Evolutionary conservation across 2,329 filamentous ascomycete species (phyloP), one percentile per base, ranked within the genome.

Genomic region (Stylonectria norvegica): DNA sequence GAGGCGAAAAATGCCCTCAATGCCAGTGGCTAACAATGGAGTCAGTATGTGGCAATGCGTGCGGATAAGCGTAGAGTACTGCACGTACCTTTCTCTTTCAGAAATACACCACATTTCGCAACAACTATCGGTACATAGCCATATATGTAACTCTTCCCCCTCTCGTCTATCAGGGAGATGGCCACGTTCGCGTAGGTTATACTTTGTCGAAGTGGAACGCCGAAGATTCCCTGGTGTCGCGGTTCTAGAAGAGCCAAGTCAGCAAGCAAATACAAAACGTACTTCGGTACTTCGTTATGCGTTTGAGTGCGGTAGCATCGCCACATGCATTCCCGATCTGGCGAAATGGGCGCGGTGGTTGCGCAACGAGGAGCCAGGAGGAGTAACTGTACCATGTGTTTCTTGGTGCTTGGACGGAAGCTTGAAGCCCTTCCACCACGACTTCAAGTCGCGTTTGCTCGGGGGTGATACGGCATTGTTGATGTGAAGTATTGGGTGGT

Each of bases 51-150:
- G n/a, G n/a, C 23, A 25, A 15, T 25, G n/a, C 12, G 6, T 19
- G 10, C 38, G 14, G 28, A 36, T 19, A 16, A 31, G 17, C 17
- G 15, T 20, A 12, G 6, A n/a, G n/a, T n/a, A n/a, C 22, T 28
- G 17, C 29, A 68, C 78, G 52, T 66, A 96, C 93, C 93, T 79
- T 95, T 96, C 65, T 98, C 93, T 67, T 98, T 98, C 52, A 98
- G 65, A 55, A 90, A 98, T 4, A 98, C 90, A 48, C 93, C 93
- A 63, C 93, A 97, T 66, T 98, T 98, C 23, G 93, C 93, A 38
- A 98, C 91, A 30, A 98, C 91, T 50, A 98, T 97, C 14, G 93
- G 93, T 6, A 98, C 91, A 60, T 97, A 97, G 59, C 93, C 93
- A 64, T 97, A 98, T 38, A 97, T 96, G 65, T 95, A 97, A 68